Evolutionary conservation across 768 basidiomycete genomes (phyloP), one percentile per base, ranked within the genome.

Genomic region (Leccinum aurantiacum): DNA sequence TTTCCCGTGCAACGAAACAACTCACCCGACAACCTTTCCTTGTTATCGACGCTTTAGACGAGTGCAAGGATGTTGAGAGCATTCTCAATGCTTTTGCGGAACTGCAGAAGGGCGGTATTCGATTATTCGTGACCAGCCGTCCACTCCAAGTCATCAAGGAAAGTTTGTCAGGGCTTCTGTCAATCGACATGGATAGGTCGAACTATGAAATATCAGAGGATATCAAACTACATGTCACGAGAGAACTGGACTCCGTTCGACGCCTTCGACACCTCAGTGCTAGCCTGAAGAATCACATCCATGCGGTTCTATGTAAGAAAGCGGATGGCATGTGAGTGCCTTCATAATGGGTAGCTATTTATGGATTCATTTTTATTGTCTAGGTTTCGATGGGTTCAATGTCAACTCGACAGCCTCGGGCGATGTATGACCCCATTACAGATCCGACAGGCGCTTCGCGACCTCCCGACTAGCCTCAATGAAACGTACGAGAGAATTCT

Each of bases 371-470:
- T 0, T 17, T 38, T 19, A 1, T 19, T 19, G 2, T 17, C 13
- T 11, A 62, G 64, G 65, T 66, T 65, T 22, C 58, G 64, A 8
- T 66, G 64, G 65, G 58, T 52, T 10, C 58, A 65, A 11, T 65
- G 65, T 47, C 65, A 65, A 27, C 52, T 66, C 27, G 4, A 17
- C 15, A n/a, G 2, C 0, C 29, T 65, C 3, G 27, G 52, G 19
- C 13, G 6, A 41, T 65, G 64, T 17, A 2, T 27, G 22, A 57
- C 65, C 9, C 0, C 22, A 4, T 15, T 19, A 4, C 19, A 37
- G 10, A 15, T 65, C 19, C 58, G 60, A 11, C 19, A 58, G 19
- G 56, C n/a, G 5, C 52, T 65, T 22, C 22, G 22, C 4, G 6
- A 31, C 35, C 64, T 65, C 11, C 64, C 65, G 1, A 24, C 3